A percentile compares a stretch with the other conserved stretches of the same genome.
Conservation (phyloP, 192 early-diverging fungal genomes). For the Obelidium mucronatum region DNA sequence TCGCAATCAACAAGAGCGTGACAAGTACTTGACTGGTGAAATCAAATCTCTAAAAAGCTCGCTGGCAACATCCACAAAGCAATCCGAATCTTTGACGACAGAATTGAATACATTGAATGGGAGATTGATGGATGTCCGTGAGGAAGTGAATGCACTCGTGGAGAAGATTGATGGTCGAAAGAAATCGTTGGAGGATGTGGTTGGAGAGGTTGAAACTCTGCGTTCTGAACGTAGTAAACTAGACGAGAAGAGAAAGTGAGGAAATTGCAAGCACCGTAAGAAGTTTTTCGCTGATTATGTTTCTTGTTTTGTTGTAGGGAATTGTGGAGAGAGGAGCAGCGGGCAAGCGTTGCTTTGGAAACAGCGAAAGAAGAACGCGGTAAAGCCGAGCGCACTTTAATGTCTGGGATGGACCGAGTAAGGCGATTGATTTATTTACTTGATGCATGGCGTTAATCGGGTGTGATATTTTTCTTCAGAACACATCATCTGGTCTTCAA, state of each 20-base stretch:
- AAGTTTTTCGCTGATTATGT: background rate
- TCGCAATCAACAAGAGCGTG: conserved; percentile 74
- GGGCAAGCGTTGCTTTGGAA: conserved; percentile 68
- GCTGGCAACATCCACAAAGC: conserved; percentile 58
- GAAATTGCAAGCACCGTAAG: background rate
- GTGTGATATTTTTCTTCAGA: conserved; percentile 45
- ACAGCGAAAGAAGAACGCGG: conserved; percentile 78
- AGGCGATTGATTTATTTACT: conserved; percentile 9
- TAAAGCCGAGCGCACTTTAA: conserved; percentile 74
- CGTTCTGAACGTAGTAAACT: conserved; percentile 59
- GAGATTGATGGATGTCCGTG: conserved; percentile 37
- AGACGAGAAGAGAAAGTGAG: conserved; percentile 77
- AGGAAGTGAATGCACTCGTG: conserved; percentile 42
- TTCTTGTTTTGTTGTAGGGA: conserved; percentile 56
- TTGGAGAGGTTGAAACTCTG: conserved; percentile 47
- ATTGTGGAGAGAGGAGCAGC: conserved; percentile 89
- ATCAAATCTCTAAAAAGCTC: conserved; percentile 69
- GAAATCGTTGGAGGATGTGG: conserved; percentile 46
- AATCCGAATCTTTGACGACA: conserved; percentile 50
- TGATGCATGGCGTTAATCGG: background rate
- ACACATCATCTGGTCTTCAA: conserved; percentile 80
- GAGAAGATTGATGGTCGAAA: conserved; percentile 54
- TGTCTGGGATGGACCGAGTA: conserved; percentile 82
- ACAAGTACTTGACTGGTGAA: conserved; percentile 77
- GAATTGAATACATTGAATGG: conserved; percentile 46